These are phyloP conservation scores for Pichia sp. DNA, from an alignment of 1,139 yeast genomes.

Conservation along the genomic window DNA sequence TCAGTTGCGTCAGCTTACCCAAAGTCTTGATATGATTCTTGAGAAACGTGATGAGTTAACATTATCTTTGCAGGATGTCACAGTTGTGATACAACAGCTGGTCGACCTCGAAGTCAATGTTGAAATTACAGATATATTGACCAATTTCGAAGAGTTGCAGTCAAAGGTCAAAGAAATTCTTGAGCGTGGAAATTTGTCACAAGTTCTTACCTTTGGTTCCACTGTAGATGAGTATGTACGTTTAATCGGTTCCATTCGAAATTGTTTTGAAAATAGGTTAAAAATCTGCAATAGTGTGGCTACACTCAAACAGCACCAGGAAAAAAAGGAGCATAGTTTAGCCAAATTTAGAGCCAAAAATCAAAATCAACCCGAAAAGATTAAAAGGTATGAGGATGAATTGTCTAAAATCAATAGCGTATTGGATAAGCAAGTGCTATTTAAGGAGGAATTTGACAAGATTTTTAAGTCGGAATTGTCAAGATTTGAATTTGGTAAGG, in stretches of 20 bases:
- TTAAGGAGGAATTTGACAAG: conserved; percentile 33
- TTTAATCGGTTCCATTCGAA: conserved; percentile 68
- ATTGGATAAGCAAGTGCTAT: conserved; percentile 37
- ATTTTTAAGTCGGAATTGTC: conserved; percentile 67
- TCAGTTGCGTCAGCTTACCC: conserved; percentile 66
- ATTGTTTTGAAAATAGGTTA: conserved; percentile 71
- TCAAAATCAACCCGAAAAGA: conserved; percentile 34
- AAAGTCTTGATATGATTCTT: conserved; percentile 70
- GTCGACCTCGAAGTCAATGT: conserved; percentile 75
- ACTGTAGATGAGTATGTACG: conserved; percentile 87
- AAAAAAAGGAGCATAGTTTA: conserved; percentile 44
- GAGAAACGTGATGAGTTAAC: conserved; percentile 74
- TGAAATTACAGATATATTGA: conserved; percentile 55
- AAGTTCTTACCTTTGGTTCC: conserved; percentile 78
- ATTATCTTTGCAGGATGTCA: conserved; percentile 60
- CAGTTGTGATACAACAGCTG: conserved; percentile 50
- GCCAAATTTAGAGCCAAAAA: conserved; percentile 31
- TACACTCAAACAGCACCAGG: conserved; percentile 41
- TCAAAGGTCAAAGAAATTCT: conserved; percentile 66
- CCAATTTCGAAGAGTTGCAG: conserved; percentile 71
- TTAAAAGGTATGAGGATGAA: conserved; percentile 55
- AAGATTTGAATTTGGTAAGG: conserved; percentile 68
- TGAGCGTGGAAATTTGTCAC: conserved; percentile 80
- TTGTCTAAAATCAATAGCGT: conserved; percentile 52
- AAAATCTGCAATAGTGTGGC: conserved; percentile 63